Evolutionary conservation across 2,329 filamentous ascomycete genomes (phyloP), one percentile per base, ranked within the genome.

Genomic region (Coniochaeta sp.): DNA sequence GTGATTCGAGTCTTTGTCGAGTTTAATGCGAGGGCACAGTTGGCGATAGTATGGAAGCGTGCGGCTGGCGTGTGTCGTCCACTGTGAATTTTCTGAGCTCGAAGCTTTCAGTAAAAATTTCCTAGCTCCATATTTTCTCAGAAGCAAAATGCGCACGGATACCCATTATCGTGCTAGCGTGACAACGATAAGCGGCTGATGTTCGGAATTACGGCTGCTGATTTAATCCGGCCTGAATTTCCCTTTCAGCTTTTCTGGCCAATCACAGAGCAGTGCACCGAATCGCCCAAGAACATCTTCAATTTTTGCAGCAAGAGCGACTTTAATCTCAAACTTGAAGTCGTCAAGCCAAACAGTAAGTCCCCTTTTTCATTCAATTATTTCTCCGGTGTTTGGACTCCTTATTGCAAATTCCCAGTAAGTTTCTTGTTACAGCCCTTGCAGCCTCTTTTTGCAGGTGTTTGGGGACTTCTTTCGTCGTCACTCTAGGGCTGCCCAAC

Each of bases 401-500:
- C n/a, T n/a, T n/a, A n/a, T n/a, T n/a, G n/a, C n/a, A n/a, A n/a
- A 40, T 12, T n/a, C 6, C 13, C 35, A 8, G n/a, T 40, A 20
- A 40, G 35, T 22, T 20, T 3, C n/a, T n/a, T n/a, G n/a, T n/a
- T n/a, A n/a, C n/a, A 26, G 18, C 22, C 3, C 12, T 24, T 13
- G 20, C 14, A 18, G 6, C 6, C 3, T 14, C n/a, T n/a, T n/a
- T n/a, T 42, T n/a, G 6, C 6, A 9, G 20, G 18, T 42, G 38
- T 24, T 42, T 18, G 9, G 38, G 38, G n/a, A 33, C n/a, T 40
- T n/a, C n/a, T n/a, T 26, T 42, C 4, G 38, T 14, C 12, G 20
- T 42, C 6, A 24, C 45, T n/a, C n/a, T 55, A 55, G 53, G 53
- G 53, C 49, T 55, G 47, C 14, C 31, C 51, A 55, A 49, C 53